phyloP scores from a whole-genome alignment of 1,139 yeast species.

The Blastobotrys ciferrii region DNA sequence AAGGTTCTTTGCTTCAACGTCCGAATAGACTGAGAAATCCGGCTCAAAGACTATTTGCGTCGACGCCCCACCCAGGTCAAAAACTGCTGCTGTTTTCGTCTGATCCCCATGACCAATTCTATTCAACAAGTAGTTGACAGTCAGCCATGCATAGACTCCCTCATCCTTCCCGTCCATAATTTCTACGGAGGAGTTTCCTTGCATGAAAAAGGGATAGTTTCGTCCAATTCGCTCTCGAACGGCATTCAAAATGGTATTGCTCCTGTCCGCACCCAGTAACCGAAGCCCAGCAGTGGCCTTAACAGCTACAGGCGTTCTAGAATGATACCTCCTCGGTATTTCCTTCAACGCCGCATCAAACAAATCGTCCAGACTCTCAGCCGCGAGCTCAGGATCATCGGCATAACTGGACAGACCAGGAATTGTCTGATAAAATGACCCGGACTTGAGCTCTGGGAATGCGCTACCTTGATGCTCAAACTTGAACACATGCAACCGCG shows the following conservation, averaged over 20 bases:
- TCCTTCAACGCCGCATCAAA: constrained; percentile 65
- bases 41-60: constrained; percentile 98
- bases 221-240: constrained; percentile 67
- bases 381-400: constrained; percentile 74
- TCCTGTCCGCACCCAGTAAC: constrained; percentile 68
- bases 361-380: constrained; percentile 74
- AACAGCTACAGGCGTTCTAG: constrained; percentile 85
- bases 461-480: constrained; percentile 49
- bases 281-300: constrained; percentile 95
- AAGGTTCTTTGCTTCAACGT: constrained; percentile 42
- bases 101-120: constrained; percentile 58
- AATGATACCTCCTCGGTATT: constrained; percentile 65
- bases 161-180: constrained; percentile 92
- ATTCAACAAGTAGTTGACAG: constrained; percentile 81
- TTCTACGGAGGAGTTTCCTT: constrained; percentile 52
- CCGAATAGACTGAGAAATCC: constrained; percentile 37
- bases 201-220: constrained; percentile 80
- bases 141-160: constrained; percentile 95
- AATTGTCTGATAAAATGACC: constrained; percentile 64
- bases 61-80: constrained; percentile 94
- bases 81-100: constrained; percentile 81
- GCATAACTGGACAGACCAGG: constrained; percentile 88
- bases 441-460: constrained; percentile 52
- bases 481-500: constrained; percentile 86
- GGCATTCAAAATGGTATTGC: constrained; percentile 62